phyloP scores from a whole-genome alignment of 495 filamentous ascomycete genomes.

The Penicillium subrubescens region DNA sequence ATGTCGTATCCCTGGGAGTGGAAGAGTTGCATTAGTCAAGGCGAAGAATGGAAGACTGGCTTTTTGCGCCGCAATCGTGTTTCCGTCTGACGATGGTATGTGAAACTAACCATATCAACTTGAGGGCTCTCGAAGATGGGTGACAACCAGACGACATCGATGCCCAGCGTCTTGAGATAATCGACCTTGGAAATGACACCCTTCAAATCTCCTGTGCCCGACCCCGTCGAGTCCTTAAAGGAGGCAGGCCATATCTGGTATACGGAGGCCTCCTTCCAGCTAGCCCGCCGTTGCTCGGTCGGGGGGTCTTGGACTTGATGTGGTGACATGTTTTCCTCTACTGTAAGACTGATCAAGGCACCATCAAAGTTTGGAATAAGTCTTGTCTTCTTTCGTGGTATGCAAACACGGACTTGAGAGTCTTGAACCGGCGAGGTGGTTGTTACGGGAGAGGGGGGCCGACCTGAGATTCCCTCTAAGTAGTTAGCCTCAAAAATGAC shows the following conservation, averaged over 20 bases:
- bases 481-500: not conserved
- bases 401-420: not conserved
- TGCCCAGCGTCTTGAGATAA: conserved; percentile 53
- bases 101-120: conserved; percentile 24
- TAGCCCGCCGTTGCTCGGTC: not conserved
- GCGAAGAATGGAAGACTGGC: too few species aligned
- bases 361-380: not conserved
- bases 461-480: not conserved
- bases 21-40: not conserved
- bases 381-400: not conserved
- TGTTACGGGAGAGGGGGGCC: not conserved
- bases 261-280: conserved; percentile 4
- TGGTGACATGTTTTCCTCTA: not conserved
- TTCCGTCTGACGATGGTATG: not conserved
- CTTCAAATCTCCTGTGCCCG: conserved; percentile 60
- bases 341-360: not conserved
- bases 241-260: conserved; percentile 27
- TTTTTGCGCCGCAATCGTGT: not conserved
- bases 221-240: conserved; percentile 57
- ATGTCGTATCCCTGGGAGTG: conserved; percentile 42
- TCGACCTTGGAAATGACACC: conserved; percentile 57
- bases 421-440: not conserved
- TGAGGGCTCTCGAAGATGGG: conserved; percentile 55
- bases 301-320: not conserved
- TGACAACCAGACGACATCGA: conserved; percentile 57